Base-by-base conservation (phyloP, 2,329 filamentous ascomycete species). In the Hymenoscyphus occultus region DNA sequence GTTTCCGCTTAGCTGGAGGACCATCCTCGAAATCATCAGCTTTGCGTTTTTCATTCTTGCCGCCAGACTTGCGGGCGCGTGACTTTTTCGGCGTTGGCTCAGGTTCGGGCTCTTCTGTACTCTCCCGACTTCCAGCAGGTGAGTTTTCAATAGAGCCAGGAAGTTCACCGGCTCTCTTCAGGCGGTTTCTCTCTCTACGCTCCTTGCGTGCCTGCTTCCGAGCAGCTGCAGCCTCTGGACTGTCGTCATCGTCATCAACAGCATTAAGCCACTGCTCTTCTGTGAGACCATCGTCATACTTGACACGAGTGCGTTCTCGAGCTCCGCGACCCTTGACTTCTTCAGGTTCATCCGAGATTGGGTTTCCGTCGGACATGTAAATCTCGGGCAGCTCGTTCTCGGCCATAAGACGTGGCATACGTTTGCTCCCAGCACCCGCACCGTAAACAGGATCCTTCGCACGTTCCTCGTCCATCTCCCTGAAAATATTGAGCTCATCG, bases 181-280 rank as follows among this genome's bases (percentile, higher is more conserved):
- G 78, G 74, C 91, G 90, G 74, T 97, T 97, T 9, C 81, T 80
- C 61, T 90, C 88, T 42, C 93, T 88, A 76, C 88, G 91, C 67
- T 92, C 91, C 70, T 93, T 92, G 62, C 91, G 87, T 4, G 92
- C 92, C 75, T 93, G 88, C 74, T 97, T 98, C 51, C 95, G 88
- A 42, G 91, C 91, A 45, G 96, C 93, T 1, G 95, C 95, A 62
- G 92, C 93, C 76, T 98, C 95, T 39, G 97, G 93, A 0, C 87
- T 89, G 75, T 99, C 95, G 1, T 99, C 95, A 60, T 97, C 93
- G 67, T 96, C 94, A 76, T 99, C 95, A 39, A 99, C 94, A 62
- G 95, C 95, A 82, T 97, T 94, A 61, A 98, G 85, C 95, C 95
- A 99, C 78, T 99, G 96, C 80, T 99, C 95, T 79, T 99, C 96